Conservation (phyloP, 2,329 filamentous ascomycete species). For the Stagonosporopsis rhizophila region DNA sequence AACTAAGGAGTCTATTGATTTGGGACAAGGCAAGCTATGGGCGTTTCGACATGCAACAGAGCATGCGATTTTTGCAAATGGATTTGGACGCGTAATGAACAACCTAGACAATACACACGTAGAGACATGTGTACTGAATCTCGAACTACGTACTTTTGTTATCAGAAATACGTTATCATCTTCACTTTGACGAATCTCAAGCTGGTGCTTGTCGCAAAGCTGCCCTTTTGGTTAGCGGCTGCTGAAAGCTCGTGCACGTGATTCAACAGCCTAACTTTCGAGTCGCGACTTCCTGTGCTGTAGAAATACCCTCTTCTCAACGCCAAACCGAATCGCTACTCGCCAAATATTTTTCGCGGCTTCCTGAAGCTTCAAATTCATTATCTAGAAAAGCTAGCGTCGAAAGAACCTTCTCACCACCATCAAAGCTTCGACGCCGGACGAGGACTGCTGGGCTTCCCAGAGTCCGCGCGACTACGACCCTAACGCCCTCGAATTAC, state of each 20-base stretch:
- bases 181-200: neutral
- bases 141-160: neutral
- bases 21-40: neutral
- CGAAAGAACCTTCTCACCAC: neutral
- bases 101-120: neutral
- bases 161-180: neutral
- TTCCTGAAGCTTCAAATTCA: neutral
- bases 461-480: conserved; percentile 2
- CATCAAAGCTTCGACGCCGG: neutral
- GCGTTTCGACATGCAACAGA: neutral
- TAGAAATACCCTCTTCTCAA: neutral
- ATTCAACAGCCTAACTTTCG: conserved; percentile 24
- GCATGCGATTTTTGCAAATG: neutral
- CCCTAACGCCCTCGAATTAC: neutral
- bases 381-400: no score
- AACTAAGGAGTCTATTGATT: neutral
- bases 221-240: conserved; percentile 29
- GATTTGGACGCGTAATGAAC: neutral
- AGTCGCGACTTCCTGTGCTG: conserved; percentile 16
- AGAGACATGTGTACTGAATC: no score
- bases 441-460: conserved; percentile 5
- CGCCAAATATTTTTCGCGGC: neutral
- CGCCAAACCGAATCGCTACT: neutral
- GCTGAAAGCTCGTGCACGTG: conserved; percentile 24
- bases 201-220: conserved; percentile 26